Conservation (phyloP, 768 basidiomycete species). For the Lyophyllum shimeji region DNA sequence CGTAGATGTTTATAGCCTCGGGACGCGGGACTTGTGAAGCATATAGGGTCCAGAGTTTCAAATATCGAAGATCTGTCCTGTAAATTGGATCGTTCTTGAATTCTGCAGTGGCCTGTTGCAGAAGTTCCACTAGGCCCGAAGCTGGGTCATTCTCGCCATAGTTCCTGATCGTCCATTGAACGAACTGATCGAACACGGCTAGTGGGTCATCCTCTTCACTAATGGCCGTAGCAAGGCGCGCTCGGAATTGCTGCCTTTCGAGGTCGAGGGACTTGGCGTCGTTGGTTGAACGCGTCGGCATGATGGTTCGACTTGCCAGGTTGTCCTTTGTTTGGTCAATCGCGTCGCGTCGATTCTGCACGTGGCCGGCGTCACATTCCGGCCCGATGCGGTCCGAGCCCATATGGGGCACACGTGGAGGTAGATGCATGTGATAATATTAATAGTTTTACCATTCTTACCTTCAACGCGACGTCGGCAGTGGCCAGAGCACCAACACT, state of each 20-base stretch:
- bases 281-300: slow-evolving; percentile 15
- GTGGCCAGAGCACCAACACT: neutral
- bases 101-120: slow-evolving; percentile 80
- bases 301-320: slow-evolving; percentile 12
- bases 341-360: slow-evolving; percentile 20
- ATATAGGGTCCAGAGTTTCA: slow-evolving; percentile 90
- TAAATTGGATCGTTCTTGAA: slow-evolving; percentile 86
- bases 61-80: slow-evolving; percentile 84
- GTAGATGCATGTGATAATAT: slow-evolving; percentile 3
- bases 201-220: slow-evolving; percentile 85
- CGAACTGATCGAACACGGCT: slow-evolving; percentile 80
- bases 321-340: slow-evolving; percentile 14
- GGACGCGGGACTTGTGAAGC: slow-evolving; percentile 76
- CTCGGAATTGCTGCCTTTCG: slow-evolving; percentile 35
- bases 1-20: slow-evolving; percentile 68
- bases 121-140: slow-evolving; percentile 76
- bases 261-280: slow-evolving; percentile 25
- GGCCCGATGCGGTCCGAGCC: neutral
- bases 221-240: slow-evolving; percentile 49
- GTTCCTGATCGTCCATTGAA: slow-evolving; percentile 85
- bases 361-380: slow-evolving; percentile 9
- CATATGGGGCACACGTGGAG: neutral
- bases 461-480: neutral
- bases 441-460: neutral
- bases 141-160: slow-evolving; percentile 67